Evolutionary conservation across 2,329 filamentous ascomycete species (phyloP).

Genomic region (Fusarium udum): DNA sequence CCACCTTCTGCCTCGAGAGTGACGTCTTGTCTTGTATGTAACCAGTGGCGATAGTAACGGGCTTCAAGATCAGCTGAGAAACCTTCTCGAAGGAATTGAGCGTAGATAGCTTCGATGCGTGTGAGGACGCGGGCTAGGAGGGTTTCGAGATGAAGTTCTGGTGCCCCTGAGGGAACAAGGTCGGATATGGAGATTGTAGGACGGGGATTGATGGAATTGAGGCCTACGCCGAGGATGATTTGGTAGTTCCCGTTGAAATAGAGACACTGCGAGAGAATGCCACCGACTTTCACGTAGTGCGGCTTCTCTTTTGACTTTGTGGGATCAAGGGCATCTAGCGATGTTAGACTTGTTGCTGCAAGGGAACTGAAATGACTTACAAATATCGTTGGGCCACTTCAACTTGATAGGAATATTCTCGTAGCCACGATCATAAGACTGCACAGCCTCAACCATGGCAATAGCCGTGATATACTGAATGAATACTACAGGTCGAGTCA

Average conservation of each 20-base stretch:
- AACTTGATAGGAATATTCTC: constrained; percentile 80
- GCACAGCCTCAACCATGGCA: constrained; percentile 84
- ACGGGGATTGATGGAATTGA: constrained; percentile 85
- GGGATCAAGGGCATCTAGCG: constrained; percentile 71
- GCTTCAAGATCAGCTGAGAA: constrained; percentile 79
- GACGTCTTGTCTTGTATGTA: constrained; percentile 78
- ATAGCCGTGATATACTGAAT: constrained; percentile 93
- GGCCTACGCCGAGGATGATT: constrained; percentile 83
- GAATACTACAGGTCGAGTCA: constrained; percentile 84
- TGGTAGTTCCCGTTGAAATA: constrained; percentile 83
- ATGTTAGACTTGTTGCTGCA: background rate
- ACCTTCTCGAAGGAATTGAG: constrained; percentile 76
- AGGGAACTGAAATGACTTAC: constrained; percentile 51
- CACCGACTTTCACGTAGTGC: constrained; percentile 87
- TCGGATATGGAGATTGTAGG: constrained; percentile 89
- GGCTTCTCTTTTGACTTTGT: constrained; percentile 56
- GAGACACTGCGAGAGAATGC: constrained; percentile 89
- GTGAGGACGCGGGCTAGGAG: constrained; percentile 84
- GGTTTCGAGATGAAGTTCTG: constrained; percentile 76
- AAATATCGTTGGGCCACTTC: constrained; percentile 99
- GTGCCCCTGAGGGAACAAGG: constrained; percentile 64
- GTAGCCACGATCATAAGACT: constrained; percentile 81
- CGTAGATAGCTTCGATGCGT: constrained; percentile 80
- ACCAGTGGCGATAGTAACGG: constrained; percentile 83
- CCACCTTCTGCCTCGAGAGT: constrained; percentile 85